Evolutionary conservation across 176 grass and related monocot species (phyloP).

Genomic region (Paspalum vaginatum): DNA sequence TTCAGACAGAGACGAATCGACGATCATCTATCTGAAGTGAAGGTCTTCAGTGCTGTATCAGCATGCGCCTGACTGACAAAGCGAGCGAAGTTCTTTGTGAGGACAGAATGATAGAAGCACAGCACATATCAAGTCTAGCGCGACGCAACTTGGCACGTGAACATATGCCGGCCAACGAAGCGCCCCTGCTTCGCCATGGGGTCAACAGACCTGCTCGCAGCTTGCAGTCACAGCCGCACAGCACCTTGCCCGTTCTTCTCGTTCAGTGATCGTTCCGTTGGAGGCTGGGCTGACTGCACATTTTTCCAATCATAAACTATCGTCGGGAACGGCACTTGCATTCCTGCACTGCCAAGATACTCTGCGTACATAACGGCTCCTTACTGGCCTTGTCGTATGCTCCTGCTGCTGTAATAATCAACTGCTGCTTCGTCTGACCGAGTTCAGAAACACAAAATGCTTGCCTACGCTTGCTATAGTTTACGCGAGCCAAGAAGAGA

Average conservation of each 20-base stretch:
- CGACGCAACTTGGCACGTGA: constrained; percentile 25
- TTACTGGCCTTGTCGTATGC: constrained; percentile 8
- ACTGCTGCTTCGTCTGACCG: neutral
- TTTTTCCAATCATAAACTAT: neutral
- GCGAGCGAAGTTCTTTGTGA: neutral
- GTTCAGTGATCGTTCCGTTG: no score
- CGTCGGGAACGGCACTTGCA: neutral
- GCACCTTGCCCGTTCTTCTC: no score
- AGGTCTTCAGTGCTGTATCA: no score
- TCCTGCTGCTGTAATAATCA: neutral
- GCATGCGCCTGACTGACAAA: neutral
- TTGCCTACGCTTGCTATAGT: neutral
- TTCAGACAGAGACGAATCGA: no score
- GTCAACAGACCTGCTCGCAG: neutral
- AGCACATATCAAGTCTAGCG: neutral
- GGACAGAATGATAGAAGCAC: neutral
- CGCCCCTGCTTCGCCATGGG: neutral
- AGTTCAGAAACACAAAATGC: neutral
- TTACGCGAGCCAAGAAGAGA: constrained; percentile 30
- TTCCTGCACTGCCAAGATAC: neutral
- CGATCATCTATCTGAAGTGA: no score
- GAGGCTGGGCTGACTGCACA: no score
- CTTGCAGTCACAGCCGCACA: neutral
- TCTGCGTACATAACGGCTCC: constrained; percentile 32
- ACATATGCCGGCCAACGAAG: constrained; percentile 11